Base-by-base conservation (phyloP, 2,329 filamentous ascomycete genomes). In the Fusarium nodosum region DNA sequence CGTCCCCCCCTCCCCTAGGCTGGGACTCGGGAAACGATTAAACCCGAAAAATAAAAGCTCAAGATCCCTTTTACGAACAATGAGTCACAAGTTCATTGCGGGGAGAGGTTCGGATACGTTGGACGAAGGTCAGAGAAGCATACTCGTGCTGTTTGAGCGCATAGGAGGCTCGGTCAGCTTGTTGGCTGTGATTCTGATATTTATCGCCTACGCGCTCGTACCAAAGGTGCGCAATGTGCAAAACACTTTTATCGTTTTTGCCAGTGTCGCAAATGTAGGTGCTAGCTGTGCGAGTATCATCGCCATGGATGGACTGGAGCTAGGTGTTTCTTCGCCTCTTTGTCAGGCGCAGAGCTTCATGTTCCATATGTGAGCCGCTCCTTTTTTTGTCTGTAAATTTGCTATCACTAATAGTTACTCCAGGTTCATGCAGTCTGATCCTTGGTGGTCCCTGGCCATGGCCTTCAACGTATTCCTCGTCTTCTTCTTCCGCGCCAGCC, bases 371-470 rank as follows among this genome's bases (percentile, higher is more conserved):
- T 93, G 85, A 78, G 91, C 46, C 44, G 1, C 7, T 16, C 28
- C 42, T 15, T 15, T 7, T 2, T 2, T 3, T 12, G 2, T 26
- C 11, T 31, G 82, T 85, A 56, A 71, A 85, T 36, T 84, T 87
- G 60, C 82, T 85, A 73, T 85, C 83, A 83, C 57, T 46, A 15
- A 66, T 28, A 30, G 12, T 9, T 7, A 9, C 9, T 12, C 1
- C 8, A 93, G 90, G 88, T 93, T 93, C 77, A 91, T 92, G 87
- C 90, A 91, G 69, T 91, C 90, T 7, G 91, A 93, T 78, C 88
- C 90, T 0, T 86, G 91, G 80, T 94, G 90, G 91, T 92, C 91
- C 0, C 86, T 94, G 56, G 91, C 91, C 68, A 95, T 96, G 92
- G 91, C 92, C 5, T 84, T 91, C 75, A 96, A 95, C 74, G 92